phyloP scores from a whole-genome alignment of 1,139 yeast genomes.

The Saccharomyces hybrid region DNA sequence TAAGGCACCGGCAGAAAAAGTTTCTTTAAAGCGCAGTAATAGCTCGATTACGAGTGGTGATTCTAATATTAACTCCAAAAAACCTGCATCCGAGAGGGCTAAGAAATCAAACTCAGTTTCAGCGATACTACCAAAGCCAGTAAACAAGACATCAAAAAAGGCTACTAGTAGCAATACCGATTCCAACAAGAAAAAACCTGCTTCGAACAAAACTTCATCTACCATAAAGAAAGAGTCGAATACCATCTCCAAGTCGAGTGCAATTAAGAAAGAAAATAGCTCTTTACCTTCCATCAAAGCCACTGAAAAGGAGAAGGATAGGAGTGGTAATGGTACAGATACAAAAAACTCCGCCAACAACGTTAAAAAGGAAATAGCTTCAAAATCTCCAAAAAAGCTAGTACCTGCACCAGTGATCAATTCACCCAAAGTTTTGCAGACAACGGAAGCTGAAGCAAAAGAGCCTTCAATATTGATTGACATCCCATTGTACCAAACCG shows the following conservation, averaged over 20 bases:
- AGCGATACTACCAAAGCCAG: conserved; percentile 3
- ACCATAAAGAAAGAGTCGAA: neutral
- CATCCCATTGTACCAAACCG: conserved; percentile 44
- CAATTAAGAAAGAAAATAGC: neutral
- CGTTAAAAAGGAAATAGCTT: conserved; percentile 1
- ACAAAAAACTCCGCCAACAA: neutral
- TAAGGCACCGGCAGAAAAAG: neutral
- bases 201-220: neutral
- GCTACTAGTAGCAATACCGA: neutral
- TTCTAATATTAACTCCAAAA: neutral
- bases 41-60: conserved; percentile 1
- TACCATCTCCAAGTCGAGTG: neutral
- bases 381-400: conserved; percentile 19
- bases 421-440: conserved; percentile 24
- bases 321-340: conserved; percentile 9
- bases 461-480: conserved; percentile 47
- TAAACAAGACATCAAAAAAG: neutral
- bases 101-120: conserved; percentile 3
- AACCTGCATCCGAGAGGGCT: conserved; percentile 1
- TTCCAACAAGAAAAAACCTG: neutral
- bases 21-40: conserved; percentile 9
- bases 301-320: conserved; percentile 14
- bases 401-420: conserved; percentile 28
- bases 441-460: conserved; percentile 32
- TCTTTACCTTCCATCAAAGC: neutral